Evolutionary conservation across 805 yeast species (phyloP), one percentile per base, ranked within the genome.

Genomic region (Candida ovalis): DNA sequence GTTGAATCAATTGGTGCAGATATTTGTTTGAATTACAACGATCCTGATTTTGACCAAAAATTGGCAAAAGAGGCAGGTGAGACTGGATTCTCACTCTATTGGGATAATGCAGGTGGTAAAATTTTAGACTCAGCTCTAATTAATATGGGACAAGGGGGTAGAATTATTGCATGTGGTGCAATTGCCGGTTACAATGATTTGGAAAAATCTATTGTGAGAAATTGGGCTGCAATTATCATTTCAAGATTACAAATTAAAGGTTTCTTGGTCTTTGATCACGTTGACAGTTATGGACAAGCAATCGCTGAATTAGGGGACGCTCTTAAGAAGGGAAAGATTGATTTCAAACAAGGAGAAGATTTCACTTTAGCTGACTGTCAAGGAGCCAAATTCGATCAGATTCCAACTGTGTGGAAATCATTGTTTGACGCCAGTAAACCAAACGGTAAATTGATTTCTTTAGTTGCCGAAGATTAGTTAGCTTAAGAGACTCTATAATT

Each of bases 21-120:
- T 53, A 64, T 74, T 47, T 74, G 69, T 27, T 71, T 80, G 43
- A 82, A 82, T 62, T 82, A 83, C 69, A 75, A 73, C 46, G 74
- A 74, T 42, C 55, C 64, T 0, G 58, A 68, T 9, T 76, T 71
- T 53, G 55, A 57, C 18, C 58, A 63, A 35, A 64, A 72, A 40
- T 65, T 74, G 32, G 52, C 55, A 2, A 68, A 66, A 22, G 75
- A 74, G 1, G 67, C 77, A 30, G 80, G 77, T 33, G 74, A 68
- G 12, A 73, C 77, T 47, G 72, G 70, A 44, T 75, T 76, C 35
- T 82, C 80, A 55, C 69, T 73, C 36, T 81, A 74, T 62, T 79
- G 72, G 52, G 89, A 83, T 60, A 77, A 77, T 53, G 88, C 83
- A 32, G 88, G 88, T 42, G 88, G 88, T 38, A 70, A 72, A 45